These are phyloP conservation scores for Coleophoma cylindrospora DNA, from an alignment of 2,329 filamentous ascomycete species.

Conservation along the genomic window DNA sequence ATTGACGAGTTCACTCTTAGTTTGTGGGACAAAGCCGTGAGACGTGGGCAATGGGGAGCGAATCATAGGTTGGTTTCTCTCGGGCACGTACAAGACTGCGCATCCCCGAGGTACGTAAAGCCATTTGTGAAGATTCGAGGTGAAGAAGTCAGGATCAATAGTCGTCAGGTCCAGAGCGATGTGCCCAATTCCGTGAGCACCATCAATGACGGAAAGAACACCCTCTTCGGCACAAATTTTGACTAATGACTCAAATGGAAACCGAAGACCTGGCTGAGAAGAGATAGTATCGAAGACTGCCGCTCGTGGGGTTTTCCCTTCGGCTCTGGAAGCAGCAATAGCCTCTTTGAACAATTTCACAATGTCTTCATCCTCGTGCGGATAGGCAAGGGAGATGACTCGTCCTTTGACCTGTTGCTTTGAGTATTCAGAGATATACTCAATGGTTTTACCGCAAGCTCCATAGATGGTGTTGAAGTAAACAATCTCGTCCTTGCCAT, in stretches of 20 bases:
- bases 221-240: constrained; percentile 59
- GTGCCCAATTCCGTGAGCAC: constrained; percentile 80
- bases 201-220: constrained; percentile 68
- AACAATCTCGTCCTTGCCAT: constrained; percentile 64
- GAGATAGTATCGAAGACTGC: constrained; percentile 78
- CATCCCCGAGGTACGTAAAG: constrained; percentile 74
- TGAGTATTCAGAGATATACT: constrained; percentile 67
- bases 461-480: constrained; percentile 73
- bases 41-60: constrained; percentile 73
- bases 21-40: constrained; percentile 62
- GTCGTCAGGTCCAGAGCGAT: constrained; percentile 61
- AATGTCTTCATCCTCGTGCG: constrained; percentile 64
- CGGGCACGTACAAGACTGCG: constrained; percentile 74
- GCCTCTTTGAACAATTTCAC: constrained; percentile 53
- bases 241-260: constrained; percentile 71
- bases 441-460: constrained; percentile 68
- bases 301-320: constrained; percentile 59
- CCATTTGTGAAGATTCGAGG: constrained; percentile 91
- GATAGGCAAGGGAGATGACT: constrained; percentile 61
- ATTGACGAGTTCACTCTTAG: constrained; percentile 15
- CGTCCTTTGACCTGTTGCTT: constrained; percentile 34
- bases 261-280: constrained; percentile 70
- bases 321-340: constrained; percentile 44
- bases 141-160: constrained; percentile 79
- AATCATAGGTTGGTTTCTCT: constrained; percentile 70